Base-by-base conservation (phyloP, 352 stramenopile genomes). In the Phytopythium aichiense region DNA sequence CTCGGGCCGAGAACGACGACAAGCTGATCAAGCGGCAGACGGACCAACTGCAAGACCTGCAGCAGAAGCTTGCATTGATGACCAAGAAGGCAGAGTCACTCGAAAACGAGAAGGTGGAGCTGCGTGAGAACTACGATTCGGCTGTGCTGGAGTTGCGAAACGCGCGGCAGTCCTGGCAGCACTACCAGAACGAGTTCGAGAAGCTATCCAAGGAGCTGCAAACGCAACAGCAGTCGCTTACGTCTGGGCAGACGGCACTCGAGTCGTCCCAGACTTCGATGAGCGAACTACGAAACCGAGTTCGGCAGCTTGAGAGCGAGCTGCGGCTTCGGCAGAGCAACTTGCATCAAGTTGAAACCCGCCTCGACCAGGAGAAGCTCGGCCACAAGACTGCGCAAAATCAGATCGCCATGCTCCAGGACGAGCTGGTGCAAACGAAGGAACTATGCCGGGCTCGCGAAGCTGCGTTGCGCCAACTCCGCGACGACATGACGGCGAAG, bases 181-280 rank as follows among this genome's bases (percentile, higher is more conserved):
- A 92, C 62, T 90, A 91, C 46, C 81, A 92, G 50, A 85, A 69
- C 45, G 80, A 92, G 58, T 91, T 85, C 43, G 84, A 92, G 55
- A 88, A 89, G 53, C 50, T 92, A 11, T 75, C 83, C 11, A 79
- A 80, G 37, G 84, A 92, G 40, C 49, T 87, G 1, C 76, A 81
- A 31, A 66, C 63, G 20, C 79, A 90, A 25, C 78, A 92, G 7
- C 75, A 86, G 11, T 87, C 79, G 11, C 61, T 87, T 7, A 86
- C 79, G 2, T 81, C 77, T 4, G 80, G 73, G 9, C 72, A 88
- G 58, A 75, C 71, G 2, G 81, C 79, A 4, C 63, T 92, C 8
- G 69, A 90, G 42, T 79, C 73, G 6, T 87, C 71, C 15, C 76
- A 89, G 40, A 73, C 66, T 8, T 82, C 79, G 11, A 59, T 88